Evolutionary conservation across 257 asterid species (phyloP), one percentile per base, ranked within the genome.

Genomic region (Capsicum pubescens): DNA sequence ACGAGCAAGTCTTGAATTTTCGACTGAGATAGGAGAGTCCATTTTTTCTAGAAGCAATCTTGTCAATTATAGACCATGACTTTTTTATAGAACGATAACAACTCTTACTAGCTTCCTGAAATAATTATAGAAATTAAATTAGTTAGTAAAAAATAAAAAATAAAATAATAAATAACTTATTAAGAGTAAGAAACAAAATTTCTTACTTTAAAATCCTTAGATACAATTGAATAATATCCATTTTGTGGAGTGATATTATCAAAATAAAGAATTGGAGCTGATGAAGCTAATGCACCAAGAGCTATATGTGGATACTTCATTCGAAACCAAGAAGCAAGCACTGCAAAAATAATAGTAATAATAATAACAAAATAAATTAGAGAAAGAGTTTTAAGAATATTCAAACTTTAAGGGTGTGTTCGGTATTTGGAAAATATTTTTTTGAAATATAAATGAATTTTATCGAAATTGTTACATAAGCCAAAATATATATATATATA

Each of bases 261-360:
- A 44, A 95, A 95, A 83, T 93, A 91, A 44, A 93, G 97, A 90
- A 95, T 61, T 1, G 98, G 98, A 42, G 98, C 95, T 48, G 98
- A 95, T 6, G 97, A 91, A 6, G 98, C 98, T 9, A 95, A 50
- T 5, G 98, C 98, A 26, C 97, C 98, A 0, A 91, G 36, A 16
- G 97, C 94, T 17, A 95, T 84, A 85, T 95, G 98, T 57, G 98
- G 98, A 86, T 95, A 95, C 42, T 95, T 95, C 13, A 95, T 93
- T 79, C 98, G 68, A 82, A 95, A 92, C 98, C 98, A 95, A 10
- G 97, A 83, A 55, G 98, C 97, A 7, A 93, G 76, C 97, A 90
- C 98, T 94, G 88, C 19, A 54, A 74, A 9, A 46, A 19, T 26
- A 26, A 26, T 26, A 1, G 32, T 26, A 26, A 26, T 26, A 44